These are phyloP conservation scores for Cylindrotheca closterium DNA, from an alignment of 108 stramenopile species.

Conservation along the genomic window DNA sequence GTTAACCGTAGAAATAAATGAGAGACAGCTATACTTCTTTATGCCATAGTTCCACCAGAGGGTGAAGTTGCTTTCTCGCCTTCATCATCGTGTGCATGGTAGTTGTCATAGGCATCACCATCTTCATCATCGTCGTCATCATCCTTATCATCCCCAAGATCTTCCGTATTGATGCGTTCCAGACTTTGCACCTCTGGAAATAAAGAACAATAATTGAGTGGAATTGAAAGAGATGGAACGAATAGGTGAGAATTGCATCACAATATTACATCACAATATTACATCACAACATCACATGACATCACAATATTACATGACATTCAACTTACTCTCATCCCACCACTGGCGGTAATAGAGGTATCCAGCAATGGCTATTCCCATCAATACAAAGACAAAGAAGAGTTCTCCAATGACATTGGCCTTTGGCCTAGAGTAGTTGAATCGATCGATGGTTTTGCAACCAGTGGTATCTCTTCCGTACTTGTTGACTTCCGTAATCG, in stretches of 20 bases:
- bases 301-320: background rate
- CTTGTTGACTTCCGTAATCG: slow-evolving; percentile 30
- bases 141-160: slow-evolving; percentile 6
- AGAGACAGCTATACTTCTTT: no score
- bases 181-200: slow-evolving; percentile 21
- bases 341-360: slow-evolving; percentile 6
- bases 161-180: slow-evolving; percentile 28
- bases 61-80: no score
- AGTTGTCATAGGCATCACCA: slow-evolving; percentile 2
- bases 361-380: slow-evolving; percentile 4
- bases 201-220: background rate
- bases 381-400: slow-evolving; percentile 7
- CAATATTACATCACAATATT: background rate
- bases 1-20: no score
- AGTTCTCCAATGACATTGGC: slow-evolving; percentile 7
- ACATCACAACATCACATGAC: background rate
- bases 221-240: background rate
- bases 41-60: no score
- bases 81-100: slow-evolving; percentile 26
- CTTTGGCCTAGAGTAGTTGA: slow-evolving; percentile 1
- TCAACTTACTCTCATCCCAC: slow-evolving; percentile 22
- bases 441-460: slow-evolving; percentile 19
- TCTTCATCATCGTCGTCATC: slow-evolving; percentile 20
- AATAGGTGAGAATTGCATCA: no score
- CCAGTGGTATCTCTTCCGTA: slow-evolving; percentile 34